Evolutionary conservation across 805 yeast species (phyloP).

Genomic region (Kuraishia piskuri): DNA sequence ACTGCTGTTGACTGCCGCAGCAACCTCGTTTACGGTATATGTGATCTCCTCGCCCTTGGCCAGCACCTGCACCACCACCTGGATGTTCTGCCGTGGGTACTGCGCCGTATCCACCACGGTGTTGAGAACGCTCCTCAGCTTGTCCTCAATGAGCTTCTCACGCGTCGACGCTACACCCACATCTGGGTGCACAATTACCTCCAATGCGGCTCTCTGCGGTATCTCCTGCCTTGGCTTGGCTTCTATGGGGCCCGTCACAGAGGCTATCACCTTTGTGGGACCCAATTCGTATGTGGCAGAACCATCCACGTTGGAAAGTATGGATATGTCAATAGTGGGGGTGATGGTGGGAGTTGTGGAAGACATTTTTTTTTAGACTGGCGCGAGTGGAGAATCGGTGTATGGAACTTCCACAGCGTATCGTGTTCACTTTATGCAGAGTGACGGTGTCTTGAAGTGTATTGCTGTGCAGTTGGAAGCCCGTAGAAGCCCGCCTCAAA

Average conservation of each 20-base stretch:
- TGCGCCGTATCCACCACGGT: slow-evolving; percentile 50
- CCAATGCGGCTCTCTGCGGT: slow-evolving; percentile 72
- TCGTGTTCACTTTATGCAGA: too few relatives aligned
- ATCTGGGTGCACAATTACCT: slow-evolving; percentile 71
- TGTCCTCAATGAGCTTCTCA: slow-evolving; percentile 70
- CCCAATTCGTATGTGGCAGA: slow-evolving; percentile 53
- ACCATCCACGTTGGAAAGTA: slow-evolving; percentile 57
- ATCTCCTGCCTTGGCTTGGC: slow-evolving; percentile 74
- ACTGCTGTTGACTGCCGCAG: slow-evolving; percentile 65
- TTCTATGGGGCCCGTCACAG: slow-evolving; percentile 90
- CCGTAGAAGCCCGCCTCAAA: too few relatives aligned
- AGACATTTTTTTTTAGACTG: too few relatives aligned
- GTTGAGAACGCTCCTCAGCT: slow-evolving; percentile 51
- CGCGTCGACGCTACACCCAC: slow-evolving; percentile 64
- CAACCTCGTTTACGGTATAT: slow-evolving; percentile 39
- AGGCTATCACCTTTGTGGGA: slow-evolving; percentile 51
- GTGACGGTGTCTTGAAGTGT: too few relatives aligned
- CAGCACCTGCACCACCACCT: slow-evolving; percentile 57
- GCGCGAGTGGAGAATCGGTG: too few relatives aligned
- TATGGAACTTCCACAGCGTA: too few relatives aligned
- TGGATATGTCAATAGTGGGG: background rate
- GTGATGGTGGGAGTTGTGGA: too few relatives aligned
- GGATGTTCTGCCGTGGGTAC: slow-evolving; percentile 76
- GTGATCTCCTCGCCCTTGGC: slow-evolving; percentile 39
- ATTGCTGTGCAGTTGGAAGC: too few relatives aligned